phyloP scores from a whole-genome alignment of 805 yeast species.

The Starmerella vaccinii region DNA sequence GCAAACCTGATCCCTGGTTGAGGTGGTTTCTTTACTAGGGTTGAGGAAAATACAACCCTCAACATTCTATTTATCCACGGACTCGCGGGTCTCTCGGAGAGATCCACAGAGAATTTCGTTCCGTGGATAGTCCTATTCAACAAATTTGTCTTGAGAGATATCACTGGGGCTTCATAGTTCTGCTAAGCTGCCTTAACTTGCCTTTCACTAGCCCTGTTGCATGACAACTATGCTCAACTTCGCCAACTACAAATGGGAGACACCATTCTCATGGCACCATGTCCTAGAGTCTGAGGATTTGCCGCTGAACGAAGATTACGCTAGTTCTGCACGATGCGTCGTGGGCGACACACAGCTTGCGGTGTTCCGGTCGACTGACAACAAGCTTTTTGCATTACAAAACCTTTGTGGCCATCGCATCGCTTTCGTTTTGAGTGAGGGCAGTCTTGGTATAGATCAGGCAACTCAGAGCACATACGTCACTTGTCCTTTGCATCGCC shows the following conservation, averaged over 20 bases:
- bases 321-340: slow-evolving; percentile 30
- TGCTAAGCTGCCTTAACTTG: background rate
- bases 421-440: slow-evolving; percentile 34
- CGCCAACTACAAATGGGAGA: slow-evolving; percentile 27
- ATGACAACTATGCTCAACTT: slow-evolving; percentile 7
- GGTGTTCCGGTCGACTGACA: slow-evolving; percentile 29
- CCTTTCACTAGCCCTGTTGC: background rate
- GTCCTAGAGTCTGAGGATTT: slow-evolving; percentile 28
- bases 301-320: slow-evolving; percentile 27
- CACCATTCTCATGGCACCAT: slow-evolving; percentile 27
- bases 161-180: background rate
- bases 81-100: background rate
- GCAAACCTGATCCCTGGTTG: background rate
- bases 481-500: slow-evolving; percentile 35
- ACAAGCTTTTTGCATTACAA: slow-evolving; percentile 33
- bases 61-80: background rate
- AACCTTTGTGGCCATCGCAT: slow-evolving; percentile 37
- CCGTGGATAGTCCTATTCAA: too few relatives aligned
- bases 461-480: slow-evolving; percentile 28
- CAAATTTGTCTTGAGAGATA: too few relatives aligned
- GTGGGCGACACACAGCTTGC: slow-evolving; percentile 35
- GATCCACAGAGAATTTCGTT: too few relatives aligned
- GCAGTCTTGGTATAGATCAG: slow-evolving; percentile 31
- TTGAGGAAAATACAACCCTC: background rate
- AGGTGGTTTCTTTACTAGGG: background rate